These are phyloP conservation scores for Hemisphaericaspora xylanilytica DNA, from an alignment of 1,139 yeast species.

Conservation along the genomic window DNA sequence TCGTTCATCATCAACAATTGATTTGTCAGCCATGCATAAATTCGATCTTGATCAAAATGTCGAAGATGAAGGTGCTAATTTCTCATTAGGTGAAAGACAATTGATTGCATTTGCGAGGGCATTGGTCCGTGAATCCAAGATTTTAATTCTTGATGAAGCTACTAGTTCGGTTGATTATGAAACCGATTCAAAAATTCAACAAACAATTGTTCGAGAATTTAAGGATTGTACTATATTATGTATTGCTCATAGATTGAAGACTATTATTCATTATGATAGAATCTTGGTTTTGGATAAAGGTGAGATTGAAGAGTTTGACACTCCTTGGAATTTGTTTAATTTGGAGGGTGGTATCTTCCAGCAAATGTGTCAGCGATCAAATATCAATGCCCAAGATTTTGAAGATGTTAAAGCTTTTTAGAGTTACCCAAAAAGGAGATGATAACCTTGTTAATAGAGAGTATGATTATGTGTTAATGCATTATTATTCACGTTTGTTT, in stretches of 20 bases:
- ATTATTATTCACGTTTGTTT: too few species aligned
- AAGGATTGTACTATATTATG: slow-evolving; percentile 38
- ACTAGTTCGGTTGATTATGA: slow-evolving; percentile 44
- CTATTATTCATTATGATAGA: slow-evolving; percentile 37
- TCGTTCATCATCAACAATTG: slow-evolving; percentile 10
- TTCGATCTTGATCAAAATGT: slow-evolving; percentile 40
- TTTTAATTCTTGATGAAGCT: slow-evolving; percentile 42
- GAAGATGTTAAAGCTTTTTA: neutral
- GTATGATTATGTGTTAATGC: too few species aligned
- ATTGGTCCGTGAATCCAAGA: slow-evolving; percentile 36
- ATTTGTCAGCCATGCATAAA: slow-evolving; percentile 24
- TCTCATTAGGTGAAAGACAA: slow-evolving; percentile 43
- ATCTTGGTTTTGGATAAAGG: slow-evolving; percentile 49
- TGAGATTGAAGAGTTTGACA: slow-evolving; percentile 56
- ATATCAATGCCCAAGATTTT: slow-evolving; percentile 35
- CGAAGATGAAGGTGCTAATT: slow-evolving; percentile 40
- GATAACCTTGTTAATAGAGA: too few species aligned
- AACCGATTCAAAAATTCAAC: slow-evolving; percentile 42
- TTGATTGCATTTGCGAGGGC: slow-evolving; percentile 44
- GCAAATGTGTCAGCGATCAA: slow-evolving; percentile 60
- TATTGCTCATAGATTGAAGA: slow-evolving; percentile 42
- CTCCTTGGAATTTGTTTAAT: slow-evolving; percentile 37
- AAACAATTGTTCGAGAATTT: slow-evolving; percentile 34
- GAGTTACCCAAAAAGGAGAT: too few species aligned
- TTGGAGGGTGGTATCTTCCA: slow-evolving; percentile 31